Conservation (phyloP, 1,284 basidiomycete species). For the Rhodotorula sp. region DNA sequence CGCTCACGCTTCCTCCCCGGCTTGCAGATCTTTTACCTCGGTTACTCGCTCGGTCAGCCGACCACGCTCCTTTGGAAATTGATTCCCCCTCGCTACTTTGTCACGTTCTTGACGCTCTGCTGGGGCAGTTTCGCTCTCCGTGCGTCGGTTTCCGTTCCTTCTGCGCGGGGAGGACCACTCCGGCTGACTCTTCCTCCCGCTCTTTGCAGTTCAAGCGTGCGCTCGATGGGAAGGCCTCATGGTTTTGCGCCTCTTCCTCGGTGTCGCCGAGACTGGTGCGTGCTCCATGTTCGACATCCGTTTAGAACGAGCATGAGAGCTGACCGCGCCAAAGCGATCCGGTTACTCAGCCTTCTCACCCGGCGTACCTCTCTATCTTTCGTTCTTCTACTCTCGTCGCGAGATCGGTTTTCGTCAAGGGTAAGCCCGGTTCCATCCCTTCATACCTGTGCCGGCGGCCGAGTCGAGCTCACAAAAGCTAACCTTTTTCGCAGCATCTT, state of each 20-base stretch:
- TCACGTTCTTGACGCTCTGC: slow-evolving; percentile 41
- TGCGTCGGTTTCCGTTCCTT: neutral
- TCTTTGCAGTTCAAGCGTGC: slow-evolving; percentile 39
- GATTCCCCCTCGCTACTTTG: slow-evolving; percentile 42
- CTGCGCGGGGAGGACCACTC: neutral
- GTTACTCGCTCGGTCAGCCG: slow-evolving; percentile 43
- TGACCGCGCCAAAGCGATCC: too few species aligned
- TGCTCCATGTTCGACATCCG: neutral
- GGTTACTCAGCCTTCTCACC: slow-evolving; percentile 30
- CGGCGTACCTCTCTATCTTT: slow-evolving; percentile 43
- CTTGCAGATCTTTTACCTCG: slow-evolving; percentile 33
- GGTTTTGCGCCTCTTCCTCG: slow-evolving; percentile 44
- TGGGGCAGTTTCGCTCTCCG: slow-evolving; percentile 41
- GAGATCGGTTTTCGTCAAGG: slow-evolving; percentile 47
- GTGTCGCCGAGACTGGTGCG: slow-evolving; percentile 41
- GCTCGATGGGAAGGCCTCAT: slow-evolving; percentile 45
- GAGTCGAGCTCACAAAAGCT: slow-evolving; percentile 8
- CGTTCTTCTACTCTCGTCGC: slow-evolving; percentile 43
- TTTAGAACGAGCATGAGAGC: too few species aligned
- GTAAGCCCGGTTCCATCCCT: neutral
- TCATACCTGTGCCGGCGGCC: neutral
- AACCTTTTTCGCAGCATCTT: slow-evolving; percentile 36
- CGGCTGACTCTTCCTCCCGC: slow-evolving; percentile 16
- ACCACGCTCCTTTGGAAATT: slow-evolving; percentile 44
- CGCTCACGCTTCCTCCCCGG: neutral